These are phyloP conservation scores for Poa annua DNA, from an alignment of 176 grass and related monocot genomes.

Conservation along the genomic window DNA sequence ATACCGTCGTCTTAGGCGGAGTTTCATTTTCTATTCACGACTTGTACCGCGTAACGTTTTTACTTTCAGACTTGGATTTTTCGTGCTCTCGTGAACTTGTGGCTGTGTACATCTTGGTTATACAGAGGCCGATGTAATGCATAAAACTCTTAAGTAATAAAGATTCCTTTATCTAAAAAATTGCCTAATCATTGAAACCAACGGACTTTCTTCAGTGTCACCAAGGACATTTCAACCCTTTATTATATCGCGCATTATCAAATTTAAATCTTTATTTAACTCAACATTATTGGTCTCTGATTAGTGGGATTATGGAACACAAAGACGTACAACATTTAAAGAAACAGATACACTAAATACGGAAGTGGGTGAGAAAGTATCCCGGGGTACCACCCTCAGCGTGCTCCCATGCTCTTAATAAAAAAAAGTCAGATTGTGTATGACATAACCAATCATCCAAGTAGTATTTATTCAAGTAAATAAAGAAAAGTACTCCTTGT, in stretches of 20 bases:
- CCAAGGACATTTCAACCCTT: constrained; percentile 17
- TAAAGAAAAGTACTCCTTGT: too few species aligned
- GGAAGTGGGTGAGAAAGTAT: neutral
- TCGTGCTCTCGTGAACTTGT: too few species aligned
- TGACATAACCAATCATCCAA: too few species aligned
- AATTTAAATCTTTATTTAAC: constrained; percentile 18
- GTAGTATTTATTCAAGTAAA: too few species aligned
- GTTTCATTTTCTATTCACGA: too few species aligned
- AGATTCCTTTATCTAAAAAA: too few species aligned
- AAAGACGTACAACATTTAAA: constrained; percentile 22
- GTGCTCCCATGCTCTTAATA: neutral
- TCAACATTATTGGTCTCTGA: constrained; percentile 23
- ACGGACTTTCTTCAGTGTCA: constrained; percentile 22
- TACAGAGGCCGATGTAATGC: too few species aligned
- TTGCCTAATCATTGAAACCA: neutral
- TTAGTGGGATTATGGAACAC: neutral
- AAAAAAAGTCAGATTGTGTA: neutral
- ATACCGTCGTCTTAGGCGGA: too few species aligned
- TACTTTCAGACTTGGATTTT: too few species aligned
- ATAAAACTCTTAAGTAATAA: too few species aligned
- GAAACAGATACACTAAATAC: neutral
- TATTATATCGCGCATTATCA: constrained; percentile 23
- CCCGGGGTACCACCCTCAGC: neutral
- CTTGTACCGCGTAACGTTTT: too few species aligned
- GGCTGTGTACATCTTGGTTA: too few species aligned